phyloP scores from a whole-genome alignment of 192 early-diverging fungal genomes.

The Tieghemiomyces parasiticus region DNA sequence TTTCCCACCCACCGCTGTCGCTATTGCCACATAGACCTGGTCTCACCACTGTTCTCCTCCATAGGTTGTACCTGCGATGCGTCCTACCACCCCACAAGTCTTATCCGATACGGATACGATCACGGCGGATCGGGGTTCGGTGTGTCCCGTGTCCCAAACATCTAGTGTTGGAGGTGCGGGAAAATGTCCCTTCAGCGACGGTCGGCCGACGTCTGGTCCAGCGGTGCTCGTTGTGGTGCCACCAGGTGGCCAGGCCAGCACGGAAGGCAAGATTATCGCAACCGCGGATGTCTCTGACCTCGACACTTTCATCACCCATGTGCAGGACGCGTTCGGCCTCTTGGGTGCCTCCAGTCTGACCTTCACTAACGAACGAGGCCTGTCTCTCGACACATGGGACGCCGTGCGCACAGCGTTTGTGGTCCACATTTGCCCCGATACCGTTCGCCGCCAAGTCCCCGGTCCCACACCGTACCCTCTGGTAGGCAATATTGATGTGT shows the following conservation, averaged over 20 bases:
- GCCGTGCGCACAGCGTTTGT: background rate
- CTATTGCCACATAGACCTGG: too few species aligned
- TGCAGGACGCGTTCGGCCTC: background rate
- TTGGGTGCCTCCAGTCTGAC: background rate
- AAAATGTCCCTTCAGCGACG: too few species aligned
- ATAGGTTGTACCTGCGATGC: too few species aligned
- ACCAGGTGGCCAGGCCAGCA: background rate
- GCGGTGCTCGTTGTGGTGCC: background rate
- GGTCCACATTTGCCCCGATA: background rate
- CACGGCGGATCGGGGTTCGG: too few species aligned
- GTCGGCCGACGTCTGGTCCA: too few species aligned
- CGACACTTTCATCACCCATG: background rate
- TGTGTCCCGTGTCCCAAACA: too few species aligned
- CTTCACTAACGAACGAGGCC: background rate
- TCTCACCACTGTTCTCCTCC: too few species aligned
- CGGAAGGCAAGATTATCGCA: background rate
- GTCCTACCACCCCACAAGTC: too few species aligned
- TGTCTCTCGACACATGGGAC: background rate
- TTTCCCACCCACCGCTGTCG: too few species aligned
- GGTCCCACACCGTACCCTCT: slow-evolving; percentile 9
- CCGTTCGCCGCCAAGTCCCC: background rate
- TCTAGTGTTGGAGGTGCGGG: too few species aligned
- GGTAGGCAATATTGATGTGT: slow-evolving; percentile 6
- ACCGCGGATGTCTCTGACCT: background rate
- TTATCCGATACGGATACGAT: too few species aligned